Conservation (phyloP, 1,139 yeast genomes). For the Geotrichum fermentans region DNA sequence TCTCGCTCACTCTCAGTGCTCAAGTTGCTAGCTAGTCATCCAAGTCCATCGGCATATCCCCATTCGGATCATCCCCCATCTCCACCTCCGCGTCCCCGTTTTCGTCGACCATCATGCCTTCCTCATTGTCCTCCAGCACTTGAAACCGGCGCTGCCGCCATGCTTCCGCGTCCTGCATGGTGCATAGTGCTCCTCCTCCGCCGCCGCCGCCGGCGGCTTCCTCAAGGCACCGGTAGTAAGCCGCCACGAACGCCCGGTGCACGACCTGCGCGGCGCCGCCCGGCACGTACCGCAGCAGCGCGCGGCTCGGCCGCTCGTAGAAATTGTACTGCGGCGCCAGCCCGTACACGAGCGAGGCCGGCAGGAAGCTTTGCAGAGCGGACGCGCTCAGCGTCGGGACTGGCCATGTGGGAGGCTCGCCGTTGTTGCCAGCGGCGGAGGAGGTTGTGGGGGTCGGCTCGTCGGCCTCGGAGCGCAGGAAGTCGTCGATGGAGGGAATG, state of each 20-base stretch:
- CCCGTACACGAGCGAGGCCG: constrained; percentile 2
- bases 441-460: constrained; percentile 3
- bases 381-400: background rate
- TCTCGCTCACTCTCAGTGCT: too few relatives aligned
- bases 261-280: background rate
- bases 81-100: background rate
- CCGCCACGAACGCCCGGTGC: constrained; percentile 6
- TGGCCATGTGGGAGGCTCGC: background rate
- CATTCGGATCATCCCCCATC: background rate
- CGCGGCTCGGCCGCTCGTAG: constrained; percentile 10
- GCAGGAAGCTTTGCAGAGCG: background rate
- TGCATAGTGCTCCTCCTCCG: too few relatives aligned
- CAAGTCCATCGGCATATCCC: background rate
- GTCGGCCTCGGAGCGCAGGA: constrained; percentile 23
- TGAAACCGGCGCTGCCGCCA: too few relatives aligned
- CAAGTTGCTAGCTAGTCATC: too few relatives aligned
- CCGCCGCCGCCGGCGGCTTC: background rate
- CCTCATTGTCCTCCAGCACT: background rate
- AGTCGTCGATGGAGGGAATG: constrained; percentile 29
- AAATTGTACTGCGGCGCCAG: constrained; percentile 5
- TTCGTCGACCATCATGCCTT: background rate
- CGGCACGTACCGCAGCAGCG: constrained; percentile 12
- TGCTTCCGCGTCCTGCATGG: too few relatives aligned
- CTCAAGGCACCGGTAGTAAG: background rate
- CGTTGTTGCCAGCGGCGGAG: background rate